phyloP scores from a whole-genome alignment of 140 eudicot genomes.

The Artemisia princeps region DNA sequence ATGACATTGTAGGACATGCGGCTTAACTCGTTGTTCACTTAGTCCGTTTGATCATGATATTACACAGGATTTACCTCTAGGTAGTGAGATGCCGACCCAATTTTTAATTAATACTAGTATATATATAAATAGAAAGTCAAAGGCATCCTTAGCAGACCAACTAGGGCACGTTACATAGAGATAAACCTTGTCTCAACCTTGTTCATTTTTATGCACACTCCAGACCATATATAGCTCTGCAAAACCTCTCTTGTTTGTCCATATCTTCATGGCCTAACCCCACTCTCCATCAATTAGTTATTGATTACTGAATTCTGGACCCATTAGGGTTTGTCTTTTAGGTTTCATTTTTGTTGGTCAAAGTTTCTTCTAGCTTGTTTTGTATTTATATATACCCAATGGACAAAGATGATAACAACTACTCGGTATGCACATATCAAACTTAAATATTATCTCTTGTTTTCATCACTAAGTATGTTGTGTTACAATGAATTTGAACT shows the following conservation, averaged over 20 bases:
- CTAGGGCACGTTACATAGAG: slow-evolving; percentile 31
- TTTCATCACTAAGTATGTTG: slow-evolving; percentile 27
- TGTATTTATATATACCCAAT: slow-evolving; percentile 29
- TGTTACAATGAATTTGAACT: slow-evolving; percentile 31
- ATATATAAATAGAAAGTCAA: slow-evolving; percentile 37
- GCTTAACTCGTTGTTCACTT: too few relatives aligned
- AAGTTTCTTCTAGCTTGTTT: slow-evolving; percentile 26
- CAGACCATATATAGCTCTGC: slow-evolving; percentile 23
- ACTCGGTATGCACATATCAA: slow-evolving; percentile 38
- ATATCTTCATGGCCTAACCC: slow-evolving; percentile 26
- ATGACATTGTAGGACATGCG: too few relatives aligned
- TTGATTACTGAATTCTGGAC: slow-evolving; percentile 37
- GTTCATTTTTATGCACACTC: slow-evolving; percentile 13
- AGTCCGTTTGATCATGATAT: too few relatives aligned
- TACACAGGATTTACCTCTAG: too few relatives aligned
- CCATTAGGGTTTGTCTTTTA: slow-evolving; percentile 36
- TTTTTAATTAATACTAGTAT: neutral
- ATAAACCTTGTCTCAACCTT: slow-evolving; percentile 20
- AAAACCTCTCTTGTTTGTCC: slow-evolving; percentile 24
- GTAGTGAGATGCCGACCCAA: too few relatives aligned
- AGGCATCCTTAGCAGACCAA: slow-evolving; percentile 40
- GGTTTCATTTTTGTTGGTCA: slow-evolving; percentile 24
- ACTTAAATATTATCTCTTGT: slow-evolving; percentile 3
- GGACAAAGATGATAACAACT: slow-evolving; percentile 74
- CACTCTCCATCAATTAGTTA: slow-evolving; percentile 19